Conservation (phyloP, 140 eudicot species). For the Senecio squalidus region DNA sequence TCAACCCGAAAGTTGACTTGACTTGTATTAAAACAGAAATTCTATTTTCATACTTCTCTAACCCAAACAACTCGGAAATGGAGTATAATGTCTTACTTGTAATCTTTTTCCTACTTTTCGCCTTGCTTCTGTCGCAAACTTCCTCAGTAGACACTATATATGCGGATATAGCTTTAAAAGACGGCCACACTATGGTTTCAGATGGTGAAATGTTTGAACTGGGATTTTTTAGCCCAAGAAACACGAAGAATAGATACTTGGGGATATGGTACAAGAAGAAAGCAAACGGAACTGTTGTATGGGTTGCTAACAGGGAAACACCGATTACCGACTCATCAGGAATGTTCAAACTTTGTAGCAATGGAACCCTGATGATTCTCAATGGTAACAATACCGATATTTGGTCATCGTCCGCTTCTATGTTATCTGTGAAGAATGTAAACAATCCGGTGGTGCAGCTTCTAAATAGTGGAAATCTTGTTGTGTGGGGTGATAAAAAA, state of each 20-base stretch:
- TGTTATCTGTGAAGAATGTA: not conserved
- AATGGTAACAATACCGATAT: not conserved
- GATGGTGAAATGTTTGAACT: not conserved
- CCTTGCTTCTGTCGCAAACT: not conserved
- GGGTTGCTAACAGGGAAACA: slow-evolving; percentile 30
- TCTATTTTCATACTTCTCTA: no score
- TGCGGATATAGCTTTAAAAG: slow-evolving; percentile 10
- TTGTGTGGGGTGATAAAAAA: no score
- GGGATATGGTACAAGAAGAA: slow-evolving; percentile 39
- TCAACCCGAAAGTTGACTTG: no score
- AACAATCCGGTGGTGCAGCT: slow-evolving; percentile 17
- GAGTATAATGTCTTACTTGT: not conserved
- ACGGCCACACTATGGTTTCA: slow-evolving; percentile 24
- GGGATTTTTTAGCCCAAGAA: slow-evolving; percentile 31
- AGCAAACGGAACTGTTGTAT: slow-evolving; percentile 6
- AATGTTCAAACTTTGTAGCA: not conserved
- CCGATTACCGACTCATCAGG: slow-evolving; percentile 13
- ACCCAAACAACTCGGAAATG: not conserved
- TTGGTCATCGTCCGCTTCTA: slow-evolving; percentile 23
- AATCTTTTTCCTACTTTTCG: not conserved
- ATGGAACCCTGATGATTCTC: slow-evolving; percentile 11
- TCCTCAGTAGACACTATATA: slow-evolving; percentile 7
- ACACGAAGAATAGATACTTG: slow-evolving; percentile 26
- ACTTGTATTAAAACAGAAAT: not conserved
- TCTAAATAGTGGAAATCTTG: slow-evolving; percentile 25